Evolutionary conservation across 257 asterid species (phyloP).

Genomic region (Lycium ferocissimum): DNA sequence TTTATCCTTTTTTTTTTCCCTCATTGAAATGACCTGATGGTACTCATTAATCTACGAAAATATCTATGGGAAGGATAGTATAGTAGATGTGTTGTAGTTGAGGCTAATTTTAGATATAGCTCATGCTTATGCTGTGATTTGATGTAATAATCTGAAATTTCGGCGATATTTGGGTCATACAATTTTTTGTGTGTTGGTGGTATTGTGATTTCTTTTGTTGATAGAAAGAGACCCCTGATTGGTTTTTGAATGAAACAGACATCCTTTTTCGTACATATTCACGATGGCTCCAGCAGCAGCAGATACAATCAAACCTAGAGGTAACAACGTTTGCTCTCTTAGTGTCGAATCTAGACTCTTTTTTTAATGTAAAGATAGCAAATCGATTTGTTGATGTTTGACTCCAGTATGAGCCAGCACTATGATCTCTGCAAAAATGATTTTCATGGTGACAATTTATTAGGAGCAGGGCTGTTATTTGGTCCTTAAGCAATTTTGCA

Average conservation of each 20-base stretch:
- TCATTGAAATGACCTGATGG: not conserved
- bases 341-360: not conserved
- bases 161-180: not conserved
- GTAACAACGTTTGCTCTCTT: conserved; percentile 7
- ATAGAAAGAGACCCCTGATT: conserved; percentile 22
- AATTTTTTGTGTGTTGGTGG: not conserved
- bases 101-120: not conserved
- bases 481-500: not conserved
- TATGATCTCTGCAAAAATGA: not conserved
- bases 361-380: not conserved
- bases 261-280: not conserved
- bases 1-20: not conserved
- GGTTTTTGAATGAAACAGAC: conserved; percentile 28
- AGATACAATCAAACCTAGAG: conserved; percentile 35
- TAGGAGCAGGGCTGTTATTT: conserved; percentile 19
- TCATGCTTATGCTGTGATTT: conserved; percentile 7
- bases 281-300: conserved; percentile 35
- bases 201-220: conserved; percentile 15
- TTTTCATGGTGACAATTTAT: not conserved
- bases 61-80: not conserved
- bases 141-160: not conserved
- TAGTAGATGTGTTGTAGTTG: conserved; percentile 13
- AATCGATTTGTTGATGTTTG: not conserved
- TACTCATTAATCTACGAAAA: not conserved
- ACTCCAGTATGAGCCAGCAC: not conserved